Evolutionary conservation across 179 eudicot genomes (phyloP).

Genomic region (Silene noctiflora): DNA sequence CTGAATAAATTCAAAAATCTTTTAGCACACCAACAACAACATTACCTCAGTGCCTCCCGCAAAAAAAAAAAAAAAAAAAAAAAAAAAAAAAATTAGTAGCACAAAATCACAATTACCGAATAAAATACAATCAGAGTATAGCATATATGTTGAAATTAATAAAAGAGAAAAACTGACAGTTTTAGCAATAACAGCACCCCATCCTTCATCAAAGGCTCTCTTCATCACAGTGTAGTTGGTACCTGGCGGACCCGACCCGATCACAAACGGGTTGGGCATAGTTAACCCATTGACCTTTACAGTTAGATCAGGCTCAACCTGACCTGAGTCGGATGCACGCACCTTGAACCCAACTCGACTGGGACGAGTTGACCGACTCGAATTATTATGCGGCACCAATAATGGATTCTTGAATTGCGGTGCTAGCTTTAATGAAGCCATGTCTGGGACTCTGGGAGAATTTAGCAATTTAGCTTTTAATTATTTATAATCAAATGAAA

Average conservation of each 20-base stretch:
- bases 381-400: background rate
- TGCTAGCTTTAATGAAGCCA: constrained; percentile 37
- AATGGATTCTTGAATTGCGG: constrained; percentile 29
- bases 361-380: constrained; percentile 20
- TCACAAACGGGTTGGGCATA: constrained; percentile 97
- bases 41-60: no score
- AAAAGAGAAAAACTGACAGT: constrained; percentile 41
- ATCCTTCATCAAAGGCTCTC: constrained; percentile 91
- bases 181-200: constrained; percentile 98
- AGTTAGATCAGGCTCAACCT: constrained; percentile 71
- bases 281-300: constrained; percentile 85
- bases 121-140: no score
- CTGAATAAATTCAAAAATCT: no score
- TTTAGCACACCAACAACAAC: no score
- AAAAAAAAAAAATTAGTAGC: no score
- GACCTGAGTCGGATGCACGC: constrained; percentile 27
- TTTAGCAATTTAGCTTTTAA: background rate
- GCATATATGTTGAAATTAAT: no score
- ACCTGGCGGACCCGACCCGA: constrained; percentile 99
- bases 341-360: constrained; percentile 50
- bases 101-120: no score
- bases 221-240: constrained; percentile 95
- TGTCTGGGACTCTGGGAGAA: constrained; percentile 22
- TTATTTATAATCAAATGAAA: no score
- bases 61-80: no score